Evolutionary conservation across 441 rosid genomes (phyloP), one percentile per base, ranked within the genome.

Genomic region (Melastoma candidum): DNA sequence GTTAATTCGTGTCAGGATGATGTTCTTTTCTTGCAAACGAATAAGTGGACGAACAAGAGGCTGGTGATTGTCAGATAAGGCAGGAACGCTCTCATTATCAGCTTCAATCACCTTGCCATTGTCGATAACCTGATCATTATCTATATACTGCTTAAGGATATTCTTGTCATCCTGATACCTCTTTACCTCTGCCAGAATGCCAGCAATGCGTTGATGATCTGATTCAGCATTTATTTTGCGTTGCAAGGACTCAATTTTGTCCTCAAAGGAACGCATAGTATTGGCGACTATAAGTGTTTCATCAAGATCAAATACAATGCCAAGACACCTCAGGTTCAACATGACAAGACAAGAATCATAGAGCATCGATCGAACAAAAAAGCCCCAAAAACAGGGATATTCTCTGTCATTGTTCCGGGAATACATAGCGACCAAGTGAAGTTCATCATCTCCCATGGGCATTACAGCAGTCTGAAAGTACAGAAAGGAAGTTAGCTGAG

Each of bases 301-400:
- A 69, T 88, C 98, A 8, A 93, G 86, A 75, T 93, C 96, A 80
- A 93, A 93, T 54, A 93, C 99, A 62, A 93, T 89, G 58, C 95
- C 97, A 53, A 89, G 77, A 60, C 99, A 89, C 74, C 97, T 84
- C 62, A 86, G 77, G 59, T 93, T 86, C 66, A 93, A 61, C 99
- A 93, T 84, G 67, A 70, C 74, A 59, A 86, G 90, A 76, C 95
- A 84, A 13, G 93, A 78, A 55, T 73, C 62, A 56, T 93, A 93
- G 22, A 78, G 85, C 59, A 95, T 95, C 47, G 74, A 67, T 47
- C 82, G 73, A 61, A 83, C 90, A 58, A 48, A 70, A 72, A 93
- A 88, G 32, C 77, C 92, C 98, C 97, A 93, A 79, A 93, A 93
- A 73, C 85, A 86, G 46, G 97, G 88, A 63, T 75, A 62, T 27